A percentile compares a stretch with the other conserved stretches of the same genome.
Conservation (phyloP, 1,284 basidiomycete genomes). For the Pseudomicrostroma phylloplanum region DNA sequence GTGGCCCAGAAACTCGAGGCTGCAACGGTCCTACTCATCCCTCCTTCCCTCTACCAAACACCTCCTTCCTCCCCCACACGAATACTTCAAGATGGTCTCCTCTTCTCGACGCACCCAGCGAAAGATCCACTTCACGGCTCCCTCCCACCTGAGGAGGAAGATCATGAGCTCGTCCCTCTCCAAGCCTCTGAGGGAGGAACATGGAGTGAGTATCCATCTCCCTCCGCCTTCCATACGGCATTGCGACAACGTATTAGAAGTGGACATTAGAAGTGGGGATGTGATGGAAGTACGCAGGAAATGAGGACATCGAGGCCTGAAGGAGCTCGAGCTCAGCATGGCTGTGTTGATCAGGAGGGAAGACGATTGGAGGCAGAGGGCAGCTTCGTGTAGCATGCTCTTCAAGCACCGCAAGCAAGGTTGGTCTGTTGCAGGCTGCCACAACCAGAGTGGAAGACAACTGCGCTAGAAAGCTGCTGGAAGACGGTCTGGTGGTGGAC, state of each 20-base stretch:
- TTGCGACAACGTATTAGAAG: not conserved
- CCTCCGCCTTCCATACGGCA: not conserved
- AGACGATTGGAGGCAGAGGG: too few relatives aligned
- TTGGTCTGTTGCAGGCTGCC: too few relatives aligned
- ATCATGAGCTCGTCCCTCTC: slow-evolving; percentile 94
- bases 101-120: slow-evolving; percentile 39
- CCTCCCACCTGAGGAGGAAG: slow-evolving; percentile 68
- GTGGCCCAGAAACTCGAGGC: not conserved
- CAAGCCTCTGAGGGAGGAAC: slow-evolving; percentile 87
- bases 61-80: not conserved
- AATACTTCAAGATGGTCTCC: slow-evolving; percentile 33
- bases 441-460: too few relatives aligned
- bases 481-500: too few relatives aligned
- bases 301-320: not conserved
- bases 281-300: not conserved
- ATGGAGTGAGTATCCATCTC: slow-evolving; percentile 66
- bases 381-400: too few relatives aligned
- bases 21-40: not conserved
- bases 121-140: slow-evolving; percentile 48
- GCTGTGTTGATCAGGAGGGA: too few relatives aligned
- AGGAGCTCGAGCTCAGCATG: not conserved
- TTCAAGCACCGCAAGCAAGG: too few relatives aligned
- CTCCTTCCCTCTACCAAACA: not conserved
- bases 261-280: not conserved
- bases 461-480: too few relatives aligned